Evolutionary conservation across 2,329 filamentous ascomycete genomes (phyloP), one percentile per base, ranked within the genome.

Genomic region (Hyphodiscus sp.): DNA sequence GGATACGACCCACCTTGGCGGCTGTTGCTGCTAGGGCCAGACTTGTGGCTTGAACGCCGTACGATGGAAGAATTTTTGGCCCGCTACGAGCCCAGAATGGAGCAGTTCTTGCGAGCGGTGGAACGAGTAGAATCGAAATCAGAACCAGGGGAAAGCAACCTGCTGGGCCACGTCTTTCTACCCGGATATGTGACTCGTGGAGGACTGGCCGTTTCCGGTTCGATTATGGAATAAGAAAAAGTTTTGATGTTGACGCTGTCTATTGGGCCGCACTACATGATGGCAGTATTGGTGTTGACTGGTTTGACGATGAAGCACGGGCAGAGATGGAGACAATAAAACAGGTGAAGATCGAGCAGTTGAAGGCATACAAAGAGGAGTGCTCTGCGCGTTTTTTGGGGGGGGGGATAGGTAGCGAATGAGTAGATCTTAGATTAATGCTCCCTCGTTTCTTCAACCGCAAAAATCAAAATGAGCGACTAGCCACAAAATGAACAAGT

Each of bases 21-120:
- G 57, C 57, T 60, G 46, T 26, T 63, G 29, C 42, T 52, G 33
- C 50, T 51, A 38, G 47, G 50, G 49, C 57, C 61, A 41, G 57
- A 61, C 30, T 38, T 55, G 47, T 55, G 61, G 52, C 49, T 55
- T 41, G 42, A 52, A 30, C 49, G 51, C 33, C 19, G 41, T 23
- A 43, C 45, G 41, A 57, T 52, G 43, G 30, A 53, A 47, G 49
- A 54, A 71, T 96, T 90, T 68, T 86, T 86, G 77, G 95, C 95
- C 78, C 86, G 86, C 58, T 81, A 80, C 71, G 88, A 94, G 41
- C 83, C 87, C 75, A 96, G 90, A 1, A 85, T 89, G 61, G 97
- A 73, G 52, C 55, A 57, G 55, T 57, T 57, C 50, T 43, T 57
- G 33, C 49, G 38, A 47, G 55, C 55, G 45, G 20, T 57, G 44